These are phyloP conservation scores for Claviceps quebecensis DNA, from an alignment of 2,329 filamentous ascomycete species.

Conservation along the genomic window DNA sequence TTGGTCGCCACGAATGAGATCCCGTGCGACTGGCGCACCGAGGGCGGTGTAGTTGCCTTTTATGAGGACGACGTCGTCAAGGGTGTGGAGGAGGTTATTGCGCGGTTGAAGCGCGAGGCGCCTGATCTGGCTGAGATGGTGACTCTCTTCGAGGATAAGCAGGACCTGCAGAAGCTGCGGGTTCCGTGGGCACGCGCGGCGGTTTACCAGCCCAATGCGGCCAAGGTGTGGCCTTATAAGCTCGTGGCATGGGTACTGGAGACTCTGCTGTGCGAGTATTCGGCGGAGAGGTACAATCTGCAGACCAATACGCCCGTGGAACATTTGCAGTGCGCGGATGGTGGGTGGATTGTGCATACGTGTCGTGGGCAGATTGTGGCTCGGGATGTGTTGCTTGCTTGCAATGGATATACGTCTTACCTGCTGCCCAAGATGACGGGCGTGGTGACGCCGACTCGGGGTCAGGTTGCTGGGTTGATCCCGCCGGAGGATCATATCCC, in stretches of 20 bases:
- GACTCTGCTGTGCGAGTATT: conserved; percentile 28
- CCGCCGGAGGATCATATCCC: conserved; percentile 31
- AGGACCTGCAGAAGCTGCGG: conserved; percentile 35
- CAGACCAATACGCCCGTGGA: conserved; percentile 60
- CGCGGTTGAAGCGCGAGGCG: conserved; percentile 29
- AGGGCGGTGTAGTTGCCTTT: conserved; percentile 50
- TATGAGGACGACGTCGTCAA: conserved; percentile 41
- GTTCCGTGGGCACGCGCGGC: conserved; percentile 46
- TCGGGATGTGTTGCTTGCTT: conserved; percentile 57
- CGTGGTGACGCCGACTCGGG: conserved; percentile 63
- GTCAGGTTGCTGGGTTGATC: conserved; percentile 53
- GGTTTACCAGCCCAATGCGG: conserved; percentile 50
- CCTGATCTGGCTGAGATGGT: conserved; percentile 43
- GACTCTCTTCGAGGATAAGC: conserved; percentile 23
- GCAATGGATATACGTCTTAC: conserved; percentile 71
- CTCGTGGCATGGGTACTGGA: conserved; percentile 61
- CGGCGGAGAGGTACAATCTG: conserved; percentile 45
- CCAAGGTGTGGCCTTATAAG: conserved; percentile 72
- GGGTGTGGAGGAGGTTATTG: conserved; percentile 35
- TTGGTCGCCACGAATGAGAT: conserved; percentile 44
- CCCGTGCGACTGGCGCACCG: conserved; percentile 54
- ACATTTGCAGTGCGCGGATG: conserved; percentile 23
- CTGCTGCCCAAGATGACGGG: conserved; percentile 55
- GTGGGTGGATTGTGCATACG: conserved; percentile 50
- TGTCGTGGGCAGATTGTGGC: conserved; percentile 52